phyloP scores from a whole-genome alignment of 345 rosid genomes.

The Mallotus nudiflorus region DNA sequence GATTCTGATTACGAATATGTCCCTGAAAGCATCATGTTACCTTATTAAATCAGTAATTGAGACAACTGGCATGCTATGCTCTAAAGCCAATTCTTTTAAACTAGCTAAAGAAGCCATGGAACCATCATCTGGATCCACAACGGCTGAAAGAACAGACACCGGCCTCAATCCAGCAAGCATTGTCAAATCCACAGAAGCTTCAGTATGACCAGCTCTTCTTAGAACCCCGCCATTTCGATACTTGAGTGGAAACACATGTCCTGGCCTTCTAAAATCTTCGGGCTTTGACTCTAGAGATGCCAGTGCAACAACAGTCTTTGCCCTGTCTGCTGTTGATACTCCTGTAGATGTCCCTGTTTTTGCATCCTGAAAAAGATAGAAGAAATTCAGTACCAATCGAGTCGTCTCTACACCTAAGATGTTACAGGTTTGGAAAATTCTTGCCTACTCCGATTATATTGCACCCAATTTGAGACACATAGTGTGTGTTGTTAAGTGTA shows the following conservation, averaged over 20 bases:
- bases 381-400: too few species aligned
- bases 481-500: too few species aligned
- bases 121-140: constrained; percentile 68
- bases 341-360: constrained; percentile 67
- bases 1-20: too few species aligned
- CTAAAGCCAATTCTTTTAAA: constrained; percentile 53
- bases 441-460: too few species aligned
- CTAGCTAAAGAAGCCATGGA: constrained; percentile 57
- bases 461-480: too few species aligned
- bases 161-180: constrained; percentile 59
- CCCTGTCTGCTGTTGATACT: constrained; percentile 74
- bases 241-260: constrained; percentile 90
- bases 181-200: constrained; percentile 81
- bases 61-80: constrained; percentile 57
- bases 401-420: neutral
- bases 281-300: constrained; percentile 58
- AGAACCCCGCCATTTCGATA: constrained; percentile 84
- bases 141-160: constrained; percentile 65
- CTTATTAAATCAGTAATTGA: constrained; percentile 85
- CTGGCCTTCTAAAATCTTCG: constrained; percentile 78
- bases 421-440: too few species aligned
- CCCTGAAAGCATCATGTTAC: constrained; percentile 18
- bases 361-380: constrained; percentile 47
- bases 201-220: constrained; percentile 85
- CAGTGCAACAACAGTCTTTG: constrained; percentile 68